Evolutionary conservation across 2,329 filamentous ascomycete genomes (phyloP).

Genomic region (Blumeria graminis): DNA sequence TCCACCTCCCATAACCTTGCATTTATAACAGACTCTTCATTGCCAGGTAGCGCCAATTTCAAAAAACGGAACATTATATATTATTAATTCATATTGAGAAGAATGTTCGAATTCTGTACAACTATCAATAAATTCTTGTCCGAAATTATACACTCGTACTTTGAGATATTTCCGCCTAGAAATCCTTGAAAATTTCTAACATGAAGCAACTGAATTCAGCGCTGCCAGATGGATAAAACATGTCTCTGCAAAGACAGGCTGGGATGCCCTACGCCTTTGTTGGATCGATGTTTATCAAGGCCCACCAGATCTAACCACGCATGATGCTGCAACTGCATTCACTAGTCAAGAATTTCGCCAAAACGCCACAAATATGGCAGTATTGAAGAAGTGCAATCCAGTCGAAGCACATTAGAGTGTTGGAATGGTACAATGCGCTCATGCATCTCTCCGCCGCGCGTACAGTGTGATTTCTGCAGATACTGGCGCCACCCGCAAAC

Average conservation of each 20-base stretch:
- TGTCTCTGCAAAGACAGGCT: not conserved
- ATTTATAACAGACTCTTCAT: too few relatives aligned
- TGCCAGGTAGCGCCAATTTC: too few relatives aligned
- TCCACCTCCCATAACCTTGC: too few relatives aligned
- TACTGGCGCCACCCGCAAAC: not conserved
- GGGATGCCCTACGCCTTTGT: too few relatives aligned
- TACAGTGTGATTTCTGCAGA: not conserved
- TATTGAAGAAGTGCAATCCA: not conserved
- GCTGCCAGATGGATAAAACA: conserved; percentile 2
- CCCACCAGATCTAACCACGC: not conserved
- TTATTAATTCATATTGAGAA: too few relatives aligned
- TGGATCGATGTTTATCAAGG: too few relatives aligned
- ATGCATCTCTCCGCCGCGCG: not conserved
- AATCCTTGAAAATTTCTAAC: too few relatives aligned
- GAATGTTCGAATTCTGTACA: too few relatives aligned
- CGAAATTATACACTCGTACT: too few relatives aligned
- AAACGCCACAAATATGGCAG: not conserved
- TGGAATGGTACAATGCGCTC: not conserved
- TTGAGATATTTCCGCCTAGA: too few relatives aligned
- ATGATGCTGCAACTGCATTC: not conserved
- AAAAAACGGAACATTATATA: too few relatives aligned
- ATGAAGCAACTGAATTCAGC: conserved; percentile 1
- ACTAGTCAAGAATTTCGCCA: not conserved
- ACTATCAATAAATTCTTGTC: too few relatives aligned
- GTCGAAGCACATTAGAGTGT: not conserved